Evolutionary conservation across 148 eudicot genomes (phyloP).

Genomic region (Rheum nobile): DNA sequence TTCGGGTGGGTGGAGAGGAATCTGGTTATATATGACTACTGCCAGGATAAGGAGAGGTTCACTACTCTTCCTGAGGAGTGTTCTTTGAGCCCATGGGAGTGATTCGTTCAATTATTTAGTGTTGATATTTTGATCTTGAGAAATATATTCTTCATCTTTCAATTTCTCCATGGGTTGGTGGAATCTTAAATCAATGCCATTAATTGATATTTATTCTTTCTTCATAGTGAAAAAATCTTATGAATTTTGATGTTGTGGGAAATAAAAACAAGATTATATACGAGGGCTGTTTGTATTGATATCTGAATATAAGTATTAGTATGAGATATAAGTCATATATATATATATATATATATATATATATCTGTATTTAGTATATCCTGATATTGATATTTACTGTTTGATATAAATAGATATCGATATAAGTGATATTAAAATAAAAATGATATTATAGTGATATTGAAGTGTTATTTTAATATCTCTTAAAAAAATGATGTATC

Average conservation of each 20-base stretch:
- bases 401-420: too few species aligned
- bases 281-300: too few species aligned
- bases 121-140: background rate
- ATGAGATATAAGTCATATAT: too few species aligned
- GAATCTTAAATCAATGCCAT: background rate
- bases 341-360: too few species aligned
- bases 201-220: background rate
- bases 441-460: too few species aligned
- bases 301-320: too few species aligned
- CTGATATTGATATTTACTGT: too few species aligned
- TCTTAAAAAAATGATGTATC: too few species aligned
- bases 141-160: background rate
- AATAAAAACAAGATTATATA: background rate
- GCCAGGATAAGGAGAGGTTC: constrained; percentile 49
- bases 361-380: too few species aligned
- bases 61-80: constrained; percentile 65
- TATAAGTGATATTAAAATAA: too few species aligned
- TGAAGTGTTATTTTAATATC: too few species aligned
- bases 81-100: constrained; percentile 53
- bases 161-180: background rate
- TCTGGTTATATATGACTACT: constrained; percentile 66
- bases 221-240: background rate
- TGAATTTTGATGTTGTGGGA: background rate
- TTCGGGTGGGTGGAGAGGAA: constrained; percentile 84
- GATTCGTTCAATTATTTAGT: background rate